Evolutionary conservation across 768 basidiomycete genomes (phyloP).

Genomic region (Boletellus ananiceps): DNA sequence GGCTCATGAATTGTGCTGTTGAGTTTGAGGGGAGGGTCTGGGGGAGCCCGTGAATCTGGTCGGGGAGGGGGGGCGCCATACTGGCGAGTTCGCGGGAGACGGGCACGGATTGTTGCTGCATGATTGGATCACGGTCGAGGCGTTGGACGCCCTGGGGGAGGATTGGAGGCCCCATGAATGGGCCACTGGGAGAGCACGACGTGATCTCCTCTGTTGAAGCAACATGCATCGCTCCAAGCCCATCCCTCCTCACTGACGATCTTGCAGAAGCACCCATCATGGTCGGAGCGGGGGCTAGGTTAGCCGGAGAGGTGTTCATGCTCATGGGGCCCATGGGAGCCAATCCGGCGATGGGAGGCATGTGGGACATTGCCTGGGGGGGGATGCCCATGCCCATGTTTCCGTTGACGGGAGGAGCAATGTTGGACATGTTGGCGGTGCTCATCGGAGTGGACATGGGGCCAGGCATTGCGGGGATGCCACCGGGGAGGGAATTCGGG

Average conservation of each 20-base stretch:
- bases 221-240: no score
- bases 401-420: constrained; percentile 12
- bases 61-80: not conserved
- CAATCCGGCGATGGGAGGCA: constrained; percentile 14
- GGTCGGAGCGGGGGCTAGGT: no score
- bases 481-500: not conserved
- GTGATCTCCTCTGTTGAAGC: constrained; percentile 2
- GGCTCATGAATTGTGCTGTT: no score
- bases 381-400: constrained; percentile 16
- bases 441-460: not conserved
- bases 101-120: no score
- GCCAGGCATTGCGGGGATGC: not conserved
- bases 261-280: no score
- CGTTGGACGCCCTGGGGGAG: constrained; percentile 24
- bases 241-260: no score
- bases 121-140: no score
- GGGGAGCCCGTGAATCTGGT: not conserved
- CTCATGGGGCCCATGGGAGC: not conserved
- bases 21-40: no score
- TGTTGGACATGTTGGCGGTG: not conserved
- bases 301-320: no score
- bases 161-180: constrained; percentile 39
- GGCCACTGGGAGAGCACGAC: constrained; percentile 25
- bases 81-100: constrained; percentile 12
- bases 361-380: constrained; percentile 8